Evolutionary conservation across 1,284 basidiomycete genomes (phyloP), one percentile per base, ranked within the genome.

Genomic region (Meira nashicola): DNA sequence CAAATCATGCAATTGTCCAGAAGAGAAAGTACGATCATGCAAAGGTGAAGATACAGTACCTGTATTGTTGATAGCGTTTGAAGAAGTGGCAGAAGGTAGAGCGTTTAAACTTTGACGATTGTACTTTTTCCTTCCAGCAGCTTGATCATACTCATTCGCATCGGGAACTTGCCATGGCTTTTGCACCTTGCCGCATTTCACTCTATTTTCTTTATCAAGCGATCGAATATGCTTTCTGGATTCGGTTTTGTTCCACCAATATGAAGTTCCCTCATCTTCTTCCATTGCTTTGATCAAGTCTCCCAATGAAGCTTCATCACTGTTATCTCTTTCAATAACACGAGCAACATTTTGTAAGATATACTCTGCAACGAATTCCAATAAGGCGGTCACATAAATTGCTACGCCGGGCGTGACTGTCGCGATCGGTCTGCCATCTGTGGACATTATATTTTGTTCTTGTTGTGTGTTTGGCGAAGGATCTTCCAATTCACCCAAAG

Each of bases 311-410:
- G 72, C 72, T 55, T 71, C 70, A 57, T 74, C 70, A 12, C 68
- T 68, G 49, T 74, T 74, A 59, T 74, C 72, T 12, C 72, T 66
- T 60, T 74, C 72, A 25, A 74, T 73, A 60, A 74, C 69, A 4
- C 64, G 57, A 1, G 66, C 57, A 2, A 74, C 63, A 52, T 71
- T 70, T 48, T 73, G 63, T 12, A 74, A 60, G 40, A 74, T 59
- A 58, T 73, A 63, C 39, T 70, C 59, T 21, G 65, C 72, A 28
- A 74, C 64, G 44, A 61, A 74, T 39, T 74, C 72, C 56, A 74
- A 64, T 28, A 74, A 55, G 7, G 72, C 71, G 11, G 72, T 73
- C 7, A 74, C 69, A 58, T 74, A 74, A 60, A 74, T 74, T 53
- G 69, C 64, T 11, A 73, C 72, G 17, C 63, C 68, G 3, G 68